phyloP scores from a whole-genome alignment of 306 rosid species.

The Erythrophleum fordii region DNA sequence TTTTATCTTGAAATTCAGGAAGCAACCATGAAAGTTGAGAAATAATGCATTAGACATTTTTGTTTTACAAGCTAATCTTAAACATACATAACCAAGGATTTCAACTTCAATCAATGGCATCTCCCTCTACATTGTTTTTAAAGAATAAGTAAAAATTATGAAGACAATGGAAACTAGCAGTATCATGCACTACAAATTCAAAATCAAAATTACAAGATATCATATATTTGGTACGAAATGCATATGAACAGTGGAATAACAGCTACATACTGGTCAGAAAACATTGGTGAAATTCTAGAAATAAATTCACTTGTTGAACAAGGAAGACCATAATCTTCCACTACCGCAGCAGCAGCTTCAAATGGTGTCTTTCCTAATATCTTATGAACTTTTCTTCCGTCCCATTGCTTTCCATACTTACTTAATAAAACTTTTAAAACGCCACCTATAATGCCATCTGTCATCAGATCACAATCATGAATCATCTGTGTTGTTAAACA shows the following conservation, averaged over 20 bases:
- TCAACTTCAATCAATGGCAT: constrained; percentile 21
- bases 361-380: constrained; percentile 70
- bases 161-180: constrained; percentile 25
- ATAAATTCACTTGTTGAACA: constrained; percentile 73
- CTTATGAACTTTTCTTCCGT: constrained; percentile 79
- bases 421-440: constrained; percentile 61
- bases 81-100: not conserved
- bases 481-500: not conserved
- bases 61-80: not conserved
- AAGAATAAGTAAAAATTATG: not conserved
- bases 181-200: constrained; percentile 18
- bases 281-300: constrained; percentile 67
- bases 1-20: not conserved
- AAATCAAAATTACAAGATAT: constrained; percentile 18
- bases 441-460: constrained; percentile 74
- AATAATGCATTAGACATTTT: not conserved
- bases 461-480: constrained; percentile 32
- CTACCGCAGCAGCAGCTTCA: constrained; percentile 69
- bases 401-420: constrained; percentile 87
- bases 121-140: not conserved
- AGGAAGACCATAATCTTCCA: constrained; percentile 78
- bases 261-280: constrained; percentile 62
- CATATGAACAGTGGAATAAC: constrained; percentile 25
- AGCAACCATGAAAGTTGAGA: constrained; percentile 3
- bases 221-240: not conserved